Evolutionary conservation across 176 grass and related monocot genomes (phyloP), one percentile per base, ranked within the genome.

Genomic region (Zoysia japonica): DNA sequence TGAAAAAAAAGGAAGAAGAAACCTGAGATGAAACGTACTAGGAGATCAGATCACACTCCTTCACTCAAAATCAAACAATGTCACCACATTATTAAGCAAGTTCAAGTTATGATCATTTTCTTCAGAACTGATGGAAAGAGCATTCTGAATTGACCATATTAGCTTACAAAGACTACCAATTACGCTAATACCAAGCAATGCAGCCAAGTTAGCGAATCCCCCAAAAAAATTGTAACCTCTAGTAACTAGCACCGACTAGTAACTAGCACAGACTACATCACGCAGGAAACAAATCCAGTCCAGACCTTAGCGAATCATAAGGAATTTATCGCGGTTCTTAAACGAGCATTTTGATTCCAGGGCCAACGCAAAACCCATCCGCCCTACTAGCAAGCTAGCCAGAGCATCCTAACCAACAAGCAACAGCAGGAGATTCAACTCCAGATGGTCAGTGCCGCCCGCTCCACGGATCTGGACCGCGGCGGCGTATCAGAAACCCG

Each of bases 1-100:
- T 85, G 87, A 80, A 75, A 65, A 80, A 75, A 65, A 89, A 80
- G 82, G 71, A 76, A 84, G 65, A 28, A 89, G 82, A 12, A 89
- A 77, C 77, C 87, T 81, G 16, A 65, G 65, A 71, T 77, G 77
- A 89, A 72, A 82, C 77, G 77, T 77, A 65, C 41, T 57, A 49
- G 43, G 13, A 85, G 49, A 76, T 85, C 71, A 85, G 65, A 76
- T 52, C 43, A 36, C 42, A 51, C 14, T 44, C 82, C 87, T 88
- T 77, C 71, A 80, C 2, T 75, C 50, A 35, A 5, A 88, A 84
- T 6, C 41, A 49, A 47, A 71, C 5, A 49, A 4, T 54, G 38
- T 82, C 65, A 76, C 38, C 5, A 68, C 68, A 70, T 40, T 86
- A 54, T 7, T 37, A 68, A 70, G 81, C 39, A 38, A 41, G 38